Evolutionary conservation across 2,329 filamentous ascomycete genomes (phyloP), one percentile per base, ranked within the genome.

Genomic region (Whalleya microplaca): DNA sequence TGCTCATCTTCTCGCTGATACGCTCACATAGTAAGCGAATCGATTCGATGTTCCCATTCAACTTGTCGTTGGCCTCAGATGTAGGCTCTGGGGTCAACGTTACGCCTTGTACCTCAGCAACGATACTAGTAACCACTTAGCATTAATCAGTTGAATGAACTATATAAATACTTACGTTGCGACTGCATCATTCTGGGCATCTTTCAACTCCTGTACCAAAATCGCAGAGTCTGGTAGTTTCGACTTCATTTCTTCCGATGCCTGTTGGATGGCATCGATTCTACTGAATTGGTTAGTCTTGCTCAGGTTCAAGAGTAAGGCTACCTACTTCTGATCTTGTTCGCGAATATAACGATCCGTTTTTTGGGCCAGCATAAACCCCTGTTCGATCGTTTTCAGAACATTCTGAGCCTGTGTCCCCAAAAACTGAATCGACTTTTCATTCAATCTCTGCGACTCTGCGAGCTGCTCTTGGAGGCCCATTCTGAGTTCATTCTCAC

Each of bases 301-400:
- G n/a, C 4, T 27, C 23, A n/a, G 6, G 20, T 16, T 50, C 12
- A 4, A 51, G 23, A 43, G 12, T 1, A 14, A 20, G 8, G 27
- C n/a, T 41, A 14, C 64, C 56, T 58, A 68, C 68, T 59, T 61
- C 29, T 63, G 45, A 29, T 60, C 59, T 53, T 69, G 66, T 40
- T 64, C 45, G 8, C 27, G 46, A 18, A 66, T 43, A 20, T 19
- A 52, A 0, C 21, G 21, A 8, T 63, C 51, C 9, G 56, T 52
- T 29, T 45, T 57, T 48, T 64, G 51, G 3, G 51, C 47, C 10
- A 62, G 53, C 20, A 45, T 43, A 9, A 21, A 37, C 29, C 58
- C 48, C 6, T 56, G 44, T 16, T 59, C 42, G 18, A 59, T 53
- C 46, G 62, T 63, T 21, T 63, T 42, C 14, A 63, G 37, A 7